Base-by-base conservation (phyloP, 106 monocot genomes). In the Apostasia ramifera region DNA sequence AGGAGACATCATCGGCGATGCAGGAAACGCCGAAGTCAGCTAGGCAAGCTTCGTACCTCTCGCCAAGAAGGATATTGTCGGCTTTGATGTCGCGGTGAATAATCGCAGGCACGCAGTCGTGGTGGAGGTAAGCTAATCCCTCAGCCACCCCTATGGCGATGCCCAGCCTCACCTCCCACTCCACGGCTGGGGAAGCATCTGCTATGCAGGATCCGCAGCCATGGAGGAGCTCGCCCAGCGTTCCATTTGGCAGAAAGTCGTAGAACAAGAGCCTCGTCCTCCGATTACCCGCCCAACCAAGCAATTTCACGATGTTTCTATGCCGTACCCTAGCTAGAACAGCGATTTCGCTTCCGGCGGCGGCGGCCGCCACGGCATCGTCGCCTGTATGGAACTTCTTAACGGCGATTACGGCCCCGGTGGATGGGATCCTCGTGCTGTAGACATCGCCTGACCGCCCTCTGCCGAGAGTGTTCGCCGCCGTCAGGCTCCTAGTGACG, bases 51-150 rank as follows among this genome's bases (percentile, higher is more conserved):
- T 95, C 95, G 67, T 78, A 95, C 1, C 69, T 62, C 14, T 88
- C 88, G 1, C 95, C 95, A 11, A 95, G 83, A 12, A 95, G 75
- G 12, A 91, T 82, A 71, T 95, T 95, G 39, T 86, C 82, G 2
- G 91, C 72, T 68, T 95, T 95, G 40, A 95, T 88, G 55, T 95
- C 95, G 5, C 91, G 67, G 69, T 95, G 95, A 47, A 95, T 71
- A 59, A 95, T 86, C 42, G 70, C 78, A 0, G 91, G 95, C 13
- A 91, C 84, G 53, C 91, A 88, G 72, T 91, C 95, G 40, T 95
- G 91, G 76, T 95, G 95, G 7, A 95, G 84, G 71, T 95, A 95
- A 2, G 95, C 77, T 3, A 95, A 55, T 1, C 85, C 95, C 40
- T 95, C 88, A 4, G 95, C 95, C 38, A 95, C 79, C 2, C 95